These are phyloP conservation scores for Pouteria glomerata DNA, from an alignment of 148 eudicot genomes.

Conservation along the genomic window DNA sequence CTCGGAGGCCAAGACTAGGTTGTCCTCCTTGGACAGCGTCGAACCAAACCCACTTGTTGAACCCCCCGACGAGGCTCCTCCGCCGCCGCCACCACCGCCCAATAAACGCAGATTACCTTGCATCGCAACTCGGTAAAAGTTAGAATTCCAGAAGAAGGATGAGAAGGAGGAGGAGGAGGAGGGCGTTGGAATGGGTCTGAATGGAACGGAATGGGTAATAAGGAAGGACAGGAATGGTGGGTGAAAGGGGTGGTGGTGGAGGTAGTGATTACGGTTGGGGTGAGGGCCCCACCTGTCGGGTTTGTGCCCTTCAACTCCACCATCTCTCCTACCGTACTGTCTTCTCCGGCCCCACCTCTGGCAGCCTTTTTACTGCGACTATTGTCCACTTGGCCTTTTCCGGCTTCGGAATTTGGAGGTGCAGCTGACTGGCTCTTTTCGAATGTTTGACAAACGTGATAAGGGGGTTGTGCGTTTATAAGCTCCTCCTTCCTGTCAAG, in stretches of 20 bases:
- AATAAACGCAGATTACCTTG: conserved; percentile 12
- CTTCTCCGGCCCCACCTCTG: neutral
- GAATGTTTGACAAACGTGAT: too few relatives aligned
- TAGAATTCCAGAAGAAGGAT: neutral
- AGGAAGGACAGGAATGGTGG: conserved; percentile 2
- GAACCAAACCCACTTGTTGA: conserved; percentile 40
- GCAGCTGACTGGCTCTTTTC: too few relatives aligned
- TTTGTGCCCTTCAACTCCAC: conserved; percentile 22
- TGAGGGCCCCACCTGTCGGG: conserved; percentile 47
- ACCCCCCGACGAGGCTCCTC: conserved; percentile 12
- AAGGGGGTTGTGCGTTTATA: too few relatives aligned
- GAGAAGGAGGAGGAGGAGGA: neutral
- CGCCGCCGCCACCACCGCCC: conserved; percentile 18
- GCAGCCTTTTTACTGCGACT: neutral
- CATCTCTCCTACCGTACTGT: conserved; percentile 11
- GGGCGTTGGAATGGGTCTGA: neutral
- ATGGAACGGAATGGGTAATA: neutral
- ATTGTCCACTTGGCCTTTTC: neutral
- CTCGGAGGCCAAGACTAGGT: conserved; percentile 32
- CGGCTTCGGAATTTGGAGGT: too few relatives aligned
- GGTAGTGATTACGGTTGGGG: conserved; percentile 30
- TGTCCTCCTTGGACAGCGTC: conserved; percentile 43
- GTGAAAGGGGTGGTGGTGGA: conserved; percentile 32
- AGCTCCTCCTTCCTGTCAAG: too few relatives aligned
- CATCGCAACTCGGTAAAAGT: conserved; percentile 3